A percentile compares a stretch with the other conserved stretches of the same genome.
phyloP scores from a whole-genome alignment of 495 filamentous ascomycete species.

The Astrothelium macrocarpum region DNA sequence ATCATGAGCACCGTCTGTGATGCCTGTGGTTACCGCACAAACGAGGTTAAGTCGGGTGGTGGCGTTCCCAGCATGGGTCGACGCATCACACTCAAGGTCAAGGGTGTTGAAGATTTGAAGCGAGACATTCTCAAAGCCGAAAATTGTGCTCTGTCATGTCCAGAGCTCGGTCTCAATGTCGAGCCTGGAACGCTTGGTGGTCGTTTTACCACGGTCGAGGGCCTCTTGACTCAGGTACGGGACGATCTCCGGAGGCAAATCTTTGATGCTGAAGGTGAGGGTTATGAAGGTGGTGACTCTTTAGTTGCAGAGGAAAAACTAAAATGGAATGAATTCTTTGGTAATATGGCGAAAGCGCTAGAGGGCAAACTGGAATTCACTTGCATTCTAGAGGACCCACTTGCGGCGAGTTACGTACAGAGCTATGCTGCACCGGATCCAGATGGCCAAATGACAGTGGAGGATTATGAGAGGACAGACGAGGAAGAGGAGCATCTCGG shows the following conservation, averaged over 20 bases:
- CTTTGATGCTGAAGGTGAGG: slow-evolving; percentile 56
- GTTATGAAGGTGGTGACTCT: slow-evolving; percentile 58
- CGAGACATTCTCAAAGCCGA: slow-evolving; percentile 96
- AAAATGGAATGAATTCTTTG: slow-evolving; percentile 77
- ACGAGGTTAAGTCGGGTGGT: slow-evolving; percentile 94
- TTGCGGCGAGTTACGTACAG: slow-evolving; percentile 90
- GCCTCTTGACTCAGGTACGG: slow-evolving; percentile 83
- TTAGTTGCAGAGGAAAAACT: slow-evolving; percentile 50
- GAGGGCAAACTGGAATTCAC: slow-evolving; percentile 72
- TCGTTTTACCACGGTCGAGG: slow-evolving; percentile 95
- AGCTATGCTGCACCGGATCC: slow-evolving; percentile 61
- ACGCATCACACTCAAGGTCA: slow-evolving; percentile 68
- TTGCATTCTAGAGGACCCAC: slow-evolving; percentile 75
- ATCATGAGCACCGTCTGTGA: slow-evolving; percentile 83
- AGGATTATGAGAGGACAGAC: slow-evolving; percentile 78
- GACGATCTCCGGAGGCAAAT: slow-evolving; percentile 79
- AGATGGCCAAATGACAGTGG: slow-evolving; percentile 69
- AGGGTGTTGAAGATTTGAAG: slow-evolving; percentile 64
- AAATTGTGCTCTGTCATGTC: slow-evolving; percentile 72
- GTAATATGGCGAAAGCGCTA: slow-evolving; percentile 63
- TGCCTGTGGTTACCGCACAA: slow-evolving; percentile 85
- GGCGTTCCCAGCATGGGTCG: slow-evolving; percentile 80
- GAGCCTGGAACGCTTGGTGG: slow-evolving; percentile 88
- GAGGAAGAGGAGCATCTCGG: slow-evolving; percentile 91
- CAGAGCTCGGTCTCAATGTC: slow-evolving; percentile 74